Conservation (phyloP, 495 filamentous ascomycete genomes). For the Oleoguttula mirabilis region DNA sequence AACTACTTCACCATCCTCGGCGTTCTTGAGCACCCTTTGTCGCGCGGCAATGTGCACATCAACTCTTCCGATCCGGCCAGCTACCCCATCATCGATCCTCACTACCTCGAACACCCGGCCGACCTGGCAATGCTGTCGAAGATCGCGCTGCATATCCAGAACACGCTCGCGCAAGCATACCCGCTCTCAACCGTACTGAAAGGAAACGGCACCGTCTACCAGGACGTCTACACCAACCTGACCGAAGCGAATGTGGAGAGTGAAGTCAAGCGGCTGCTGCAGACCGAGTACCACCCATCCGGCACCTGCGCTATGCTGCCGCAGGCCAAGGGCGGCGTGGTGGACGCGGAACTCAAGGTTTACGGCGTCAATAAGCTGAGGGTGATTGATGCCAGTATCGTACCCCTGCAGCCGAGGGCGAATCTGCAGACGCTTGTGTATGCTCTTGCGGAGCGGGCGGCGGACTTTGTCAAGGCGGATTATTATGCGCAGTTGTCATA, state of each 20-base stretch:
- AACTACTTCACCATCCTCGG: slow-evolving; percentile 15
- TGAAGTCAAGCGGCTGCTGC: slow-evolving; percentile 2
- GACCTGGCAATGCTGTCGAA: slow-evolving; percentile 9
- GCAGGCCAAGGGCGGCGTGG: slow-evolving; percentile 35
- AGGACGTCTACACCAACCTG: not conserved
- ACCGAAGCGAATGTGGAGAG: slow-evolving; percentile 6
- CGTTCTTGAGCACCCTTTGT: slow-evolving; percentile 13
- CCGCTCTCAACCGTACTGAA: slow-evolving; percentile 1
- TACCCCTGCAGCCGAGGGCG: slow-evolving; percentile 8
- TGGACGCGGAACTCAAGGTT: slow-evolving; percentile 33
- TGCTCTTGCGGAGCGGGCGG: slow-evolving; percentile 24
- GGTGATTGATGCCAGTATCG: slow-evolving; percentile 25
- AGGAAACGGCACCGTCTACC: not conserved
- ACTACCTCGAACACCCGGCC: slow-evolving; percentile 8
- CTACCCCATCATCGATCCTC: slow-evolving; percentile 11
- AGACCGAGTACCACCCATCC: slow-evolving; percentile 15
- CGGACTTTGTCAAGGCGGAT: slow-evolving; percentile 11
- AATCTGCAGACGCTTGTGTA: slow-evolving; percentile 11
- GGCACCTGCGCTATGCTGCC: slow-evolving; percentile 28
- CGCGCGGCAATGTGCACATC: slow-evolving; percentile 17
- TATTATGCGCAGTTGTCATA: too few relatives aligned
- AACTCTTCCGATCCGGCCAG: slow-evolving; percentile 4
- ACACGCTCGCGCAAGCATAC: not conserved
- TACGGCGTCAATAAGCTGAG: slow-evolving; percentile 21
- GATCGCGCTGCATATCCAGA: slow-evolving; percentile 5